Conservation (phyloP, 768 basidiomycete genomes). For the Amanita pseudoporphyria region DNA sequence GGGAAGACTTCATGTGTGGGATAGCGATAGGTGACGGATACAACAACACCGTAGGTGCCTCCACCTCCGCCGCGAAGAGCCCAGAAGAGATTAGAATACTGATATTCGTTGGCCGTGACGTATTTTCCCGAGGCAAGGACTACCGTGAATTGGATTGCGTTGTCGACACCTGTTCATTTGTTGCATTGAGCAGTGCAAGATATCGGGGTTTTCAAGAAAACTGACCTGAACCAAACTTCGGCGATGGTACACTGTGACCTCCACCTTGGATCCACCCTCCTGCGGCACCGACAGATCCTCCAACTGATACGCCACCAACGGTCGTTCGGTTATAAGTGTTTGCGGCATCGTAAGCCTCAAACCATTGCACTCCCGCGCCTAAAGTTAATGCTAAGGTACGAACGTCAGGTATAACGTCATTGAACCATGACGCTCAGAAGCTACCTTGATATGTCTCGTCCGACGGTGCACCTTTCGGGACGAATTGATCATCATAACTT, state of each 20-base stretch:
- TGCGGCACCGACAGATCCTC: conserved; percentile 35
- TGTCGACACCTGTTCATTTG: too few relatives aligned
- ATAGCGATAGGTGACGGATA: conserved; percentile 38
- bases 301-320: conserved; percentile 32
- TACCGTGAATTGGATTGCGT: conserved; percentile 33
- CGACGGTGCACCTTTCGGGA: conserved; percentile 23
- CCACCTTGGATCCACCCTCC: conserved; percentile 41
- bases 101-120: conserved; percentile 28
- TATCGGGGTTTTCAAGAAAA: background rate
- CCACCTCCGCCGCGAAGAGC: conserved; percentile 20
- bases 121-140: conserved; percentile 32
- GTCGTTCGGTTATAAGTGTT: conserved; percentile 29
- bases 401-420: background rate
- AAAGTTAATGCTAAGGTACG: conserved; percentile 21
- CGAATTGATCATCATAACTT: conserved; percentile 18
- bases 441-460: conserved; percentile 8
- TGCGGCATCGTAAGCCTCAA: conserved; percentile 29
- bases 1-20: conserved; percentile 29
- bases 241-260: too few relatives aligned
- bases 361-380: conserved; percentile 37
- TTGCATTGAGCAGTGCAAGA: conserved; percentile 25
- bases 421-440: background rate
- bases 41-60: conserved; percentile 38
- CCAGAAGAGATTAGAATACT: conserved; percentile 41
- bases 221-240: background rate